phyloP scores from a whole-genome alignment of 2,329 filamentous ascomycete genomes.

The Didymella arachidicola region DNA sequence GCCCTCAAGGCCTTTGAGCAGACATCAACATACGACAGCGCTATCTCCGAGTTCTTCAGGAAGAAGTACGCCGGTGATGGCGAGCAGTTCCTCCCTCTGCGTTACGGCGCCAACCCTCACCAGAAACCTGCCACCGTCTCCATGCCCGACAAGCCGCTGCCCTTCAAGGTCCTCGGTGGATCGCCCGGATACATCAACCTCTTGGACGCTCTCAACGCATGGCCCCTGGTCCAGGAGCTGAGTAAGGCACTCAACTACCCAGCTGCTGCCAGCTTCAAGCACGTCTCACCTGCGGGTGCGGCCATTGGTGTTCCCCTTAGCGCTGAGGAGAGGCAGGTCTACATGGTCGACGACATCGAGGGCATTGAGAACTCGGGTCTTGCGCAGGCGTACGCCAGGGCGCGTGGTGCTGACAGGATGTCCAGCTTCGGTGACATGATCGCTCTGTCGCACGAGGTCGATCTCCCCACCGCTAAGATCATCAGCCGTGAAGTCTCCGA shows the following conservation, averaged over 20 bases:
- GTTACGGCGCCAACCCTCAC: conserved; percentile 97
- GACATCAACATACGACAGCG: conserved; percentile 93
- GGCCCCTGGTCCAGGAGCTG: conserved; percentile 96
- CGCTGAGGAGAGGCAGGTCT: conserved; percentile 91
- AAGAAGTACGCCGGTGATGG: conserved; percentile 92
- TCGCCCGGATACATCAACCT: conserved; percentile 97
- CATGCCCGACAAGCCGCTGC: conserved; percentile 74
- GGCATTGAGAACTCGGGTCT: conserved; percentile 85
- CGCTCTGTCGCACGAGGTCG: conserved; percentile 88
- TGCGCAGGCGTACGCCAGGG: conserved; percentile 94
- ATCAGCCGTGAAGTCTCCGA: conserved; percentile 98
- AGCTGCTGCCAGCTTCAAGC: conserved; percentile 95
- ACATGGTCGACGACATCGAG: conserved; percentile 95
- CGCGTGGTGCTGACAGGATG: conserved; percentile 96
- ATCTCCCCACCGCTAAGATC: conserved; percentile 93
- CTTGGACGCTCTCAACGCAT: conserved; percentile 93
- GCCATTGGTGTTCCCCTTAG: conserved; percentile 89
- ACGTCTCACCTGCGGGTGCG: conserved; percentile 95
- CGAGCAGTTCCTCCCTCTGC: conserved; percentile 80
- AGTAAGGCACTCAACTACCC: conserved; percentile 86
- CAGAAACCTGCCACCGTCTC: conserved; percentile 95
- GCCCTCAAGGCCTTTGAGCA: conserved; percentile 98
- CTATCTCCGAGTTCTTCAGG: conserved; percentile 96
- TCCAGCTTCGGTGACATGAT: conserved; percentile 98
- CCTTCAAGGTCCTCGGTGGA: conserved; percentile 93